Conservation (phyloP, 2,329 filamentous ascomycete species). For the Pyrenophora teres region DNA sequence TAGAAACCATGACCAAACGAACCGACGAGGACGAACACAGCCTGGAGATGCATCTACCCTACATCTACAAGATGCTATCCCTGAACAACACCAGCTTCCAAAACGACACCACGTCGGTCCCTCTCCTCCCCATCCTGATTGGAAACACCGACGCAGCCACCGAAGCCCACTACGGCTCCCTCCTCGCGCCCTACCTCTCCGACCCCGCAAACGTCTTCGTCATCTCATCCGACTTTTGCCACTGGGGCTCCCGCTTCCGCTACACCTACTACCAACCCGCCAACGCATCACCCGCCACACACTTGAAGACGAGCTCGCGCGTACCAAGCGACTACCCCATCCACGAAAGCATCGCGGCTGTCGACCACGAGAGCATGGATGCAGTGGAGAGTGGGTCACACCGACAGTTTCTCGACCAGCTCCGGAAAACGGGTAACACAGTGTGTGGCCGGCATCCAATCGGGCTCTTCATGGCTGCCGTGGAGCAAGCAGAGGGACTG, state of each 20-base stretch:
- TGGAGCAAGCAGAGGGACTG: conserved; percentile 62
- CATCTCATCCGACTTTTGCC: conserved; percentile 93
- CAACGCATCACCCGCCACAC: conserved; percentile 43
- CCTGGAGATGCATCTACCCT: conserved; percentile 94
- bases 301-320: conserved; percentile 47
- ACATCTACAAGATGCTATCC: conserved; percentile 79
- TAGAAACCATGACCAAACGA: conserved; percentile 61
- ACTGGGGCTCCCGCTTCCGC: conserved; percentile 85
- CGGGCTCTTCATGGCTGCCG: conserved; percentile 84
- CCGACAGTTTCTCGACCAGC: conserved; percentile 68
- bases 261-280: conserved; percentile 78
- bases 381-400: conserved; percentile 80
- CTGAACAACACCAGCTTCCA: conserved; percentile 42
- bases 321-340: conserved; percentile 62
- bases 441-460: conserved; percentile 96
- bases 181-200: conserved; percentile 78
- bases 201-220: conserved; percentile 81
- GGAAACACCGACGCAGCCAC: conserved; percentile 70
- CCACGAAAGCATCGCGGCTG: conserved; percentile 78
- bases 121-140: conserved; percentile 82
- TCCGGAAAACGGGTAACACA: conserved; percentile 80
- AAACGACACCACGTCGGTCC: conserved; percentile 64
- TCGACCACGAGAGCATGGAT: conserved; percentile 83
- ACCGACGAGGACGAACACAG: conserved; percentile 87
- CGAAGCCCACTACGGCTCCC: conserved; percentile 69